A percentile compares a stretch with the other conserved stretches of the same genome.
Conservation (phyloP, 495 filamentous ascomycete species). For the Articulospora tetracladia region DNA sequence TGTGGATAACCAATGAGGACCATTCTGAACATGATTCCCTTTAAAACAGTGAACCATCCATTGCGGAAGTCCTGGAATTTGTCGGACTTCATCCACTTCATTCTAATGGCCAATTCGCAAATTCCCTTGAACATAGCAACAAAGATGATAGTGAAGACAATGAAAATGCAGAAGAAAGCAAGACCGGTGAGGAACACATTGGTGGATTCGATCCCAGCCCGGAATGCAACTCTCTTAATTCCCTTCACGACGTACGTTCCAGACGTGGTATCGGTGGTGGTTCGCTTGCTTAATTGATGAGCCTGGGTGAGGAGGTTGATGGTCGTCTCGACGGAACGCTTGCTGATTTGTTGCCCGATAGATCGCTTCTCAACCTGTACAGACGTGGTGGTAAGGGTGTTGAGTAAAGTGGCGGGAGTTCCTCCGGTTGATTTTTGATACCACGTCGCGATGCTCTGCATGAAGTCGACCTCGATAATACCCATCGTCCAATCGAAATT, state of each 20-base stretch:
- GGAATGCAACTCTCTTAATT: conserved; percentile 88
- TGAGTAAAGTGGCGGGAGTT: conserved; percentile 75
- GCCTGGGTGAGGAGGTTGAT: conserved; percentile 42
- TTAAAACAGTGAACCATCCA: conserved; percentile 79
- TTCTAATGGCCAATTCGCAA: conserved; percentile 66
- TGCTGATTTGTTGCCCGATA: conserved; percentile 5
- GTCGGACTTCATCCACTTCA: conserved; percentile 77
- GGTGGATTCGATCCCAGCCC: conserved; percentile 77
- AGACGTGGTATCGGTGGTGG: conserved; percentile 33
- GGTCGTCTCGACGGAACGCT: conserved; percentile 33
- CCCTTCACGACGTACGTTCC: conserved; percentile 71
- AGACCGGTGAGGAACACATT: conserved; percentile 94
- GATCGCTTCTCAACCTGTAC: conserved; percentile 81
- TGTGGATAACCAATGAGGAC: conserved; percentile 93
- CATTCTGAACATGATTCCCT: conserved; percentile 89
- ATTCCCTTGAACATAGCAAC: conserved; percentile 77
- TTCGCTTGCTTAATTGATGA: conserved; percentile 46
- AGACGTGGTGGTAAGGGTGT: conserved; percentile 68
- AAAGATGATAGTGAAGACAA: conserved; percentile 62
- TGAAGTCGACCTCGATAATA: conserved; percentile 82
- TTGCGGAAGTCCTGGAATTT: conserved; percentile 93
- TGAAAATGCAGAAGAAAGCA: conserved; percentile 84
- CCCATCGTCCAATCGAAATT: conserved; percentile 99
- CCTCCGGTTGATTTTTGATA: conserved; percentile 95
- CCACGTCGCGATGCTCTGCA: conserved; percentile 89